Evolutionary conservation across 2,329 filamentous ascomycete species (phyloP), one percentile per base, ranked within the genome.

Genomic region (Penicillium hordei): DNA sequence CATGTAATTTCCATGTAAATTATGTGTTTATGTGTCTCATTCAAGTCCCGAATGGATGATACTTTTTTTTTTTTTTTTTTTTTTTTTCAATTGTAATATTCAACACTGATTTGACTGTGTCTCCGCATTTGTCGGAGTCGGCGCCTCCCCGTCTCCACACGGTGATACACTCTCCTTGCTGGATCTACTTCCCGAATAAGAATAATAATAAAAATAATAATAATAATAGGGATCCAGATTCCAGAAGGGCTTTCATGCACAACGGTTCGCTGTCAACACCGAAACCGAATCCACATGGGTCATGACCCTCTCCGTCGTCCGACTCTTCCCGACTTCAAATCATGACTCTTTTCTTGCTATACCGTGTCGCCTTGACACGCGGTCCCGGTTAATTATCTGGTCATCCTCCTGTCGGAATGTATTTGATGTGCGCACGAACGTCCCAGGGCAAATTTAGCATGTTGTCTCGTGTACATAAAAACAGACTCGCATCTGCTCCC

Each of bases 391-490:
- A 64, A 63, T 67, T 63, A 45, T 59, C 57, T 59, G 57, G 52
- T 52, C 39, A 44, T 39, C 36, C 89, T 60, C 82, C 83, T 60
- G 79, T 81, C 66, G 79, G 70, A 62, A 72, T 71, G 68, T 62
- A 64, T 61, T 70, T 64, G 59, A 67, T 62, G 61, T 62, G 63
- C 60, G 58, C 63, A 65, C 65, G 59, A 68, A 52, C 54, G 29
- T 45, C 65, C 66, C 70, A 72, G 66, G 67, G 70, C 68, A 61
- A 57, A 62, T 60, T 67, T 70, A 70, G 57, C 46, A 58, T 71
- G 62, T 55, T 70, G 67, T 65, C 65, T 61, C 66, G 63, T 46
- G 60, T 59, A 71, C 70, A 70, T 73, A 73, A 71, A 70, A 72
- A 58, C 67, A 67, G 61, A 44, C 57, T 64, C 64, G 42, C 61